Evolutionary conservation across 805 yeast genomes (phyloP), one percentile per base, ranked within the genome.

Genomic region (Candida andamanensis): DNA sequence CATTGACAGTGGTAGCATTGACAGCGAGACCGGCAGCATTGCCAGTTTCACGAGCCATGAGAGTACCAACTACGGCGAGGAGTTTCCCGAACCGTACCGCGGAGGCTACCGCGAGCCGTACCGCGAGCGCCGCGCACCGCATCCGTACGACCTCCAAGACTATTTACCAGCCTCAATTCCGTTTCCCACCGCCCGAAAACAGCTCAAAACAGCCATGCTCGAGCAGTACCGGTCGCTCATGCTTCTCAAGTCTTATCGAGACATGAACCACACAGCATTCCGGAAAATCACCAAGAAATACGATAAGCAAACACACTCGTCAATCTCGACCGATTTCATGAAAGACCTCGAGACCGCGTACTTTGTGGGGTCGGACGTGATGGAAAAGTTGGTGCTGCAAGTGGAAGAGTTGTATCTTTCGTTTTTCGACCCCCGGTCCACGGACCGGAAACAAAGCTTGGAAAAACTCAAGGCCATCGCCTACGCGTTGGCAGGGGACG

Each of bases 251-350:
- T 80, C 85, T 1, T 92, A 78, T 54, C 69, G 85, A 42, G 65
- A 79, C 29, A 56, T 89, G 45, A 92, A 92, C 56, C 69, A 87
- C 18, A 87, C 95, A 0, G 98, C 94, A 0, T 77, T 89, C 47
- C 72, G 95, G 32, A 92, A 92, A 49, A 78, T 92, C 47, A 68
- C 86, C 37, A 92, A 92, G 51, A 92, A 92, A 54, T 89, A 76
- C 52, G 98, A 92, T 57, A 92, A 92, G 49, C 68, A 80, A 4
- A 68, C 79, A 2, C 51, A 62, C 9, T 61, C 74, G 7, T 44
- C 61, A 1, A 43, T 69, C 4, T 62, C 75, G 9, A 53, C 60
- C 1, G 40, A 52, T 3, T 85, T 76, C 49, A 68, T 80, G 76
- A 66, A 64, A 14, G 74, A 72, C 33, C 70, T 84, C 5, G 77